Evolutionary conservation across 371 early-diverging fungal genomes (phyloP).

Genomic region (Mucor sp.): DNA sequence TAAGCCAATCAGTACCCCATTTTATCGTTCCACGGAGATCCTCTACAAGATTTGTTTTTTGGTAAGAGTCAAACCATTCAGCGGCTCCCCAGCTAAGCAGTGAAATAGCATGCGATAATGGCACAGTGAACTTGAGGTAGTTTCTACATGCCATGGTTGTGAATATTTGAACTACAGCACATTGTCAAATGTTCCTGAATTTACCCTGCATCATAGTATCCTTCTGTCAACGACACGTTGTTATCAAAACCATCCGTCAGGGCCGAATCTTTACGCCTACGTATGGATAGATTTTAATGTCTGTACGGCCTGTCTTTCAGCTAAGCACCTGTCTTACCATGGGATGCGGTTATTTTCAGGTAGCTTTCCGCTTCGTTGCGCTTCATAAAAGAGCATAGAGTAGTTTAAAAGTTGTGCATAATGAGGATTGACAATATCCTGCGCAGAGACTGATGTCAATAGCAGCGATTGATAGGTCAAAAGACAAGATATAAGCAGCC

Average conservation of each 20-base stretch:
- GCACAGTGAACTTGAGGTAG: constrained; percentile 59
- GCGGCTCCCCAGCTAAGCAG: constrained; percentile 59
- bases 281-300: not conserved
- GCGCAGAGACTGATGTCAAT: constrained; percentile 23
- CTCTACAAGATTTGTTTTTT: constrained; percentile 40
- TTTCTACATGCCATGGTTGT: not conserved
- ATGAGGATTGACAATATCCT: constrained; percentile 22
- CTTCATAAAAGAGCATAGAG: constrained; percentile 57
- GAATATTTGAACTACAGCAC: not conserved
- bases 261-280: constrained; percentile 56
- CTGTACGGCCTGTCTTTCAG: not conserved
- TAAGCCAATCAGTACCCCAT: constrained; percentile 69
- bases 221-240: constrained; percentile 24
- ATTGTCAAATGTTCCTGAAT: not conserved
- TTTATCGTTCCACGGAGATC: constrained; percentile 51
- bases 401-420: constrained; percentile 33
- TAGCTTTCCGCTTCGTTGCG: constrained; percentile 55
- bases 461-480: not conserved
- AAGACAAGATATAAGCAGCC: not conserved
- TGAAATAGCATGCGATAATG: constrained; percentile 53
- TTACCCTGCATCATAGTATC: constrained; percentile 43
- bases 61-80: constrained; percentile 57
- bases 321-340: constrained; percentile 28
- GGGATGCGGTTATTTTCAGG: constrained; percentile 48
- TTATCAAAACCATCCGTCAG: constrained; percentile 49